A percentile compares a stretch with the other conserved stretches of the same genome.
Evolutionary conservation across 1,139 yeast genomes (phyloP).

Genomic region (Komagataea norvegica): DNA sequence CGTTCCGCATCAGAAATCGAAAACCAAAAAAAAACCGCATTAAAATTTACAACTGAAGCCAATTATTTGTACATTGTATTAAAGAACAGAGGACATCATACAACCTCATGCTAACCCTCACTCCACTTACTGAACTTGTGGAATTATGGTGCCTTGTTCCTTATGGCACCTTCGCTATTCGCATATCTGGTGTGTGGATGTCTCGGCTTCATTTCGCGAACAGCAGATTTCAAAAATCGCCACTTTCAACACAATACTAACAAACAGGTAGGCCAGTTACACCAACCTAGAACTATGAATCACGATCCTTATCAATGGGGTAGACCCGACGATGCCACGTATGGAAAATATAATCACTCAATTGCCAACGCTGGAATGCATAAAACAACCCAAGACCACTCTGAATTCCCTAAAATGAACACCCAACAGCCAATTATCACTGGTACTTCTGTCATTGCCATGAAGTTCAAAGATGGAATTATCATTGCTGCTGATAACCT

Average conservation of each 20-base stretch:
- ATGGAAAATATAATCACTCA: constrained; percentile 70
- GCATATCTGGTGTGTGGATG: constrained; percentile 4
- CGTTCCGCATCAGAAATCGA: too few species aligned
- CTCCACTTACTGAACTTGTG: neutral
- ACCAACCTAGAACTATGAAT: constrained; percentile 49
- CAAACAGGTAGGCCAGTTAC: neutral
- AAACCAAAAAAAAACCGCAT: too few species aligned
- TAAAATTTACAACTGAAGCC: too few species aligned
- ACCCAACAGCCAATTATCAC: constrained; percentile 95
- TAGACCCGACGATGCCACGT: constrained; percentile 76
- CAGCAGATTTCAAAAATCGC: constrained; percentile 4
- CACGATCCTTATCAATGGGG: constrained; percentile 98
- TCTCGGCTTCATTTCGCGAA: constrained; percentile 3
- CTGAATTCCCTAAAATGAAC: constrained; percentile 63
- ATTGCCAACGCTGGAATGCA: constrained; percentile 55
- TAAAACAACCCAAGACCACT: constrained; percentile 15
- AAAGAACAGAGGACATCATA: neutral
- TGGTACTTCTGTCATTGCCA: constrained; percentile 90
- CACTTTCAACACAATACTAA: constrained; percentile 1
- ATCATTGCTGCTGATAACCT: constrained; percentile 93
- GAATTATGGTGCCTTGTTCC: too few species aligned
- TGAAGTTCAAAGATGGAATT: constrained; percentile 86
- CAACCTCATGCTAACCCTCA: neutral
- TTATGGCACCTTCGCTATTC: too few species aligned
- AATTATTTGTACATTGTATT: too few species aligned